A percentile compares a stretch with the other conserved stretches of the same genome.
Evolutionary conservation across 805 yeast genomes (phyloP).

Genomic region (Saturnispora serradocipensis): DNA sequence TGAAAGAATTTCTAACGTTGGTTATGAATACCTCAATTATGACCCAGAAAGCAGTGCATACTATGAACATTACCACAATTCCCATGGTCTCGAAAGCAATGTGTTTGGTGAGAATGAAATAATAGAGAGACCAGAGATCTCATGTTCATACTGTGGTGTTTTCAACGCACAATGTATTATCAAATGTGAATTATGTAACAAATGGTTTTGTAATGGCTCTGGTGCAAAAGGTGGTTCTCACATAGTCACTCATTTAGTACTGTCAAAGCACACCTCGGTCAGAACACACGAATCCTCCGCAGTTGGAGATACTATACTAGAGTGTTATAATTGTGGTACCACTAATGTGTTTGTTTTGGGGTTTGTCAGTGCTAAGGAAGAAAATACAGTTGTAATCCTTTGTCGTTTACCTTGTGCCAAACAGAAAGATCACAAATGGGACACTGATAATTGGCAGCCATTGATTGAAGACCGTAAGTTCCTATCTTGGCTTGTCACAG

Average conservation of each 20-base stretch:
- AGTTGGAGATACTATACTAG: conserved; percentile 78
- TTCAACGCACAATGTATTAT: conserved; percentile 56
- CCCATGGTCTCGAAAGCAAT: neutral
- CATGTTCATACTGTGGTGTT: conserved; percentile 67
- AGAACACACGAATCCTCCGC: conserved; percentile 72
- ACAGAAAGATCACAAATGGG: conserved; percentile 72
- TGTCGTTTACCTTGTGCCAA: conserved; percentile 89
- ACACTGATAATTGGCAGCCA: conserved; percentile 79
- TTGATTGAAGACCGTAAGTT: conserved; percentile 72
- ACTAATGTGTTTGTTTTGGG: conserved; percentile 75
- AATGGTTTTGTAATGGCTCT: conserved; percentile 86
- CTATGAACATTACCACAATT: neutral
- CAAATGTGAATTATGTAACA: conserved; percentile 65
- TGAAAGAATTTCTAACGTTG: neutral
- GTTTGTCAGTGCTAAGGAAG: conserved; percentile 78
- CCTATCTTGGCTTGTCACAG: conserved; percentile 71
- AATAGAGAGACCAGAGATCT: conserved; percentile 7
- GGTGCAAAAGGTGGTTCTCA: conserved; percentile 50
- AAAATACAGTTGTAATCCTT: conserved; percentile 74
- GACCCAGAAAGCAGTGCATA: neutral
- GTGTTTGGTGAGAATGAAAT: no score
- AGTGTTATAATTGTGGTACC: conserved; percentile 86
- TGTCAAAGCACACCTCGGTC: conserved; percentile 68
- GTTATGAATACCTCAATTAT: neutral
- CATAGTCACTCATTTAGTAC: conserved; percentile 75